phyloP scores from a whole-genome alignment of 371 early-diverging fungal species.

The Actinomortierella ambigua region DNA sequence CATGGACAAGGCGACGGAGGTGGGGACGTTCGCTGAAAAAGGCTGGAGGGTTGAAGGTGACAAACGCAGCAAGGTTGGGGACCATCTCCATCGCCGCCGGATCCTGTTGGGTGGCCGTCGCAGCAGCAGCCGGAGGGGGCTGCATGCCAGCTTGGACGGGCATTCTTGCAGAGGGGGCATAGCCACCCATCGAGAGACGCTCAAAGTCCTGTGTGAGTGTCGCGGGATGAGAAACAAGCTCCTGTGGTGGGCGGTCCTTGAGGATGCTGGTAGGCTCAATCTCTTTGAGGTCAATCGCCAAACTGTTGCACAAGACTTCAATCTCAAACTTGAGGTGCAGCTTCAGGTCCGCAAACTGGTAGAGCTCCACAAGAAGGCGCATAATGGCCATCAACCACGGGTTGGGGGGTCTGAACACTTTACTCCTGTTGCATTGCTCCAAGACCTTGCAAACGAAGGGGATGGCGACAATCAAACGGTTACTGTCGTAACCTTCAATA shows the following conservation, averaged over 20 bases:
- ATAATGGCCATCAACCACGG: constrained; percentile 98
- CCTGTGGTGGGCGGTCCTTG: constrained; percentile 68
- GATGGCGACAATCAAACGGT: constrained; percentile 91
- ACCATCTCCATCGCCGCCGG: constrained; percentile 44
- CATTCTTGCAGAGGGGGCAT: constrained; percentile 43
- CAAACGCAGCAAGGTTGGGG: constrained; percentile 68
- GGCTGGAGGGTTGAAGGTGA: constrained; percentile 74
- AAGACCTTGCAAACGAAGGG: constrained; percentile 98
- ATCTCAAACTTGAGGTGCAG: constrained; percentile 96
- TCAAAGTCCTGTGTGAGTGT: constrained; percentile 47
- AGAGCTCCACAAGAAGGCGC: constrained; percentile 89
- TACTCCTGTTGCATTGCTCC: constrained; percentile 83
- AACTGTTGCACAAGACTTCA: constrained; percentile 93
- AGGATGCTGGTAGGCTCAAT: constrained; percentile 80
- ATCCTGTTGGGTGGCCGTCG: constrained; percentile 17
- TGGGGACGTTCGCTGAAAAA: constrained; percentile 81
- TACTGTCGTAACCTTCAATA: constrained; percentile 87
- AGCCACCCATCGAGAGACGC: constrained; percentile 45
- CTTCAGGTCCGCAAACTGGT: constrained; percentile 91
- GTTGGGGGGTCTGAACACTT: constrained; percentile 94
- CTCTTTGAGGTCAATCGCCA: constrained; percentile 83
- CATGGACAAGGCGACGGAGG: constrained; percentile 80
- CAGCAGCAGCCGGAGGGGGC: constrained; percentile 13
- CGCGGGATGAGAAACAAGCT: constrained; percentile 44
- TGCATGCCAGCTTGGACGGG: constrained; percentile 30